Percentiles rank a stretch among this genome's conserved stretches.
Conservation (phyloP, 1,284 basidiomycete genomes). For the Ustilago hordei region DNA sequence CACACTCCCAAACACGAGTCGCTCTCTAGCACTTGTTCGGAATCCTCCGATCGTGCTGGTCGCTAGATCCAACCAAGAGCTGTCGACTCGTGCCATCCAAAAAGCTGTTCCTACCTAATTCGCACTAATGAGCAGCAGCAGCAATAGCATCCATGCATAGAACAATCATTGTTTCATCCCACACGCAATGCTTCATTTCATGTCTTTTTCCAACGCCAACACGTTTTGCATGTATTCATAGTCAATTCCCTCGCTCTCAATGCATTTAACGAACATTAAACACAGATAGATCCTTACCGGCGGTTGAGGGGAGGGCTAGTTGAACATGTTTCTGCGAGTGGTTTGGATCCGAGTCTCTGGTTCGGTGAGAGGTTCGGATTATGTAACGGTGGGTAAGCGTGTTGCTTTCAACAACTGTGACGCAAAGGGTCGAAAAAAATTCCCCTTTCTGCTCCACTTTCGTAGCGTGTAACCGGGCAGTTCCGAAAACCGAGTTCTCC, state of each 20-base stretch:
- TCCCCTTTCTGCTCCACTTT: neutral
- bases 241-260: neutral
- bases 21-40: neutral
- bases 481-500: constrained; percentile 21
- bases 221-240: constrained; percentile 3
- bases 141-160: neutral
- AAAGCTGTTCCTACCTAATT: neutral
- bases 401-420: constrained; percentile 6
- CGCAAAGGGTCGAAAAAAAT: neutral
- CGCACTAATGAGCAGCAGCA: neutral
- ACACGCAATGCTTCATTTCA: constrained; percentile 1
- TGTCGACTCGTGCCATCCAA: neutral
- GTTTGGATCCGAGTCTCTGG: neutral
- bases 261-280: neutral
- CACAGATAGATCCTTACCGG: neutral
- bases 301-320: neutral
- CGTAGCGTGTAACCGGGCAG: neutral
- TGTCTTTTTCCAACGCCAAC: neutral
- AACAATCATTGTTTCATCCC: neutral
- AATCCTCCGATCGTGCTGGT: constrained; percentile 1
- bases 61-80: neutral
- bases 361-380: neutral
- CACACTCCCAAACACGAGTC: constrained; percentile 18
- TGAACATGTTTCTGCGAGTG: no score
- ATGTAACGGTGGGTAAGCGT: neutral